These are phyloP conservation scores for Metarhizium album DNA, from an alignment of 2,329 filamentous ascomycete genomes.

Conservation along the genomic window DNA sequence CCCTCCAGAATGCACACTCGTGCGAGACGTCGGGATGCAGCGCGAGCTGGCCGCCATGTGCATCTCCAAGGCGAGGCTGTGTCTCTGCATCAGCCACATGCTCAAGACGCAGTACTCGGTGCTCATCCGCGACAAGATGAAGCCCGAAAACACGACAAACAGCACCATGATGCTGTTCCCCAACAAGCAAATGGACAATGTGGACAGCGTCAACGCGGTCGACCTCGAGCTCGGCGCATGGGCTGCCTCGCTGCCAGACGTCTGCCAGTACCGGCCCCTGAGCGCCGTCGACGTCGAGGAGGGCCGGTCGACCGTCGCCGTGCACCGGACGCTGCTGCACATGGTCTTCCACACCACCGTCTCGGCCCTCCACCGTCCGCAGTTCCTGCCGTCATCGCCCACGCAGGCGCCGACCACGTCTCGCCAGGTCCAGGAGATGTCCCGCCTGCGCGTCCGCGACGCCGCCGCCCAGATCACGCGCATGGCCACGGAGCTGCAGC, in stretches of 20 bases:
- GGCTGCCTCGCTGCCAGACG: conserved; percentile 59
- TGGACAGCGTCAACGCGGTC: conserved; percentile 66
- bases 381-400: conserved; percentile 70
- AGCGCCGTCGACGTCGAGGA: conserved; percentile 45
- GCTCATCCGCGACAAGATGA: conserved; percentile 70
- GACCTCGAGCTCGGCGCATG: conserved; percentile 71
- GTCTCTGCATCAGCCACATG: conserved; percentile 80
- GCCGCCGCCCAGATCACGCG: conserved; percentile 78
- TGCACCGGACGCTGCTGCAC: conserved; percentile 79
- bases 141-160: conserved; percentile 63
- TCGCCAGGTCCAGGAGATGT: conserved; percentile 68
- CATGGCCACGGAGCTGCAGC: conserved; percentile 68
- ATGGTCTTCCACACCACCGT: conserved; percentile 91
- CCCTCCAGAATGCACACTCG: conserved; percentile 56
- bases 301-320: conserved; percentile 46
- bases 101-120: conserved; percentile 88
- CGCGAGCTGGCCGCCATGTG: conserved; percentile 76
- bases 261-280: conserved; percentile 56
- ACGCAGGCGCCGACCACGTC: conserved; percentile 39
- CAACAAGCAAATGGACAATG: conserved; percentile 76
- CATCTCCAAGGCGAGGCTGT: conserved; percentile 83
- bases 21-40: conserved; percentile 64
- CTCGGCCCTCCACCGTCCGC: conserved; percentile 81
- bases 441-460: conserved; percentile 70
- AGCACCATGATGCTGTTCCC: conserved; percentile 83